phyloP scores from a whole-genome alignment of 192 early-diverging fungal genomes.

The Linnemannia zychae region DNA sequence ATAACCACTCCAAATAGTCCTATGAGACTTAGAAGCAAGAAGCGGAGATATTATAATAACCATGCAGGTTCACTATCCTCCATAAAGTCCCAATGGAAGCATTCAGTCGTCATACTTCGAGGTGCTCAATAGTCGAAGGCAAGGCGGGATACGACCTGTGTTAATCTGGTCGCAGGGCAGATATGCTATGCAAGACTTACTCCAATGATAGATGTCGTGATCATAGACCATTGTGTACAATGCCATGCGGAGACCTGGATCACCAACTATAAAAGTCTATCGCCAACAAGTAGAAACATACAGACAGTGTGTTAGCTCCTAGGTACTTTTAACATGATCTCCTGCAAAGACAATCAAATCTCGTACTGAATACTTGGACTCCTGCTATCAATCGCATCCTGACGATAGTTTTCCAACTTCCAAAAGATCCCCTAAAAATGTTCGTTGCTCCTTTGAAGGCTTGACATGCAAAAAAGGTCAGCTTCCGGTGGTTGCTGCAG shows the following conservation, averaged over 20 bases:
- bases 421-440: conserved; percentile 13
- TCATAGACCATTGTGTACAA: conserved; percentile 29
- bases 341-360: neutral
- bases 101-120: conserved; percentile 4
- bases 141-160: conserved; percentile 13
- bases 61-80: neutral
- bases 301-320: neutral
- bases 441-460: conserved; percentile 7
- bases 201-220: conserved; percentile 23
- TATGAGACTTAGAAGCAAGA: conserved; percentile 3
- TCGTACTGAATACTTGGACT: conserved; percentile 26
- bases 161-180: conserved; percentile 25
- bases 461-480: conserved; percentile 28
- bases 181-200: conserved; percentile 10
- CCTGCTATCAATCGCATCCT: conserved; percentile 15
- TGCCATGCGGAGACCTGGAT: conserved; percentile 11
- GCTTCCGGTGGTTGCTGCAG: neutral
- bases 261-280: too few species aligned
- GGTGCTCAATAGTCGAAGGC: conserved; percentile 9
- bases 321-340: neutral
- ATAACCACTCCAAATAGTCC: conserved; percentile 15
- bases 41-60: neutral
- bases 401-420: conserved; percentile 15
- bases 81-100: neutral
- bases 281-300: neutral